phyloP scores from a whole-genome alignment of 169 alveolate genomes.

The Miamiensis avidus region DNA sequence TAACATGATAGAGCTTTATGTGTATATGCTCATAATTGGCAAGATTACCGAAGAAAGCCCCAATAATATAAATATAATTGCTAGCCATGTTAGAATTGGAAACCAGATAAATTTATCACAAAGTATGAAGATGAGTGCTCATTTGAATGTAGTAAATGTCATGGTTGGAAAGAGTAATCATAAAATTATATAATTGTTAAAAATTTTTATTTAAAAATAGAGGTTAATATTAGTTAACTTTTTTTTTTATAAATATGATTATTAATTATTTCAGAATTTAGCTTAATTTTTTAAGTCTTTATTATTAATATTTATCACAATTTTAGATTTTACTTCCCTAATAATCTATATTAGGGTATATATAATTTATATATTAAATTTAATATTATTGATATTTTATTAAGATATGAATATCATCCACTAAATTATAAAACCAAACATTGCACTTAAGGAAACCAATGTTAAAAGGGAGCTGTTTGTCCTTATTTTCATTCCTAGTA shows the following conservation, averaged over 20 bases:
- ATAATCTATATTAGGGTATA: too few species aligned
- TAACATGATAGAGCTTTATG: slow-evolving; percentile 68
- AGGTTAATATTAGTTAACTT: background rate
- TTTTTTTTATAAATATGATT: too few species aligned
- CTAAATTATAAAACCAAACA: slow-evolving; percentile 58
- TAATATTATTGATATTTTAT: too few species aligned
- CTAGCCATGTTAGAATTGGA: slow-evolving; percentile 64
- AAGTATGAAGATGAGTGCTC: slow-evolving; percentile 61
- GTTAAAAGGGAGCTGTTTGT: background rate
- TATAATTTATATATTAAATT: too few species aligned
- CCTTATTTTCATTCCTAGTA: background rate
- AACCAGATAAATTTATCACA: slow-evolving; percentile 48
- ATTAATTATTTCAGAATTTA: too few species aligned
- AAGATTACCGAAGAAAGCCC: slow-evolving; percentile 78
- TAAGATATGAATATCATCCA: slow-evolving; percentile 66
- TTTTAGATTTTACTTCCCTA: too few species aligned
- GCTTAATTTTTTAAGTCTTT: too few species aligned
- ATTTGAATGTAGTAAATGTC: slow-evolving; percentile 53
- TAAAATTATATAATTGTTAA: too few species aligned
- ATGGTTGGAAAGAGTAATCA: slow-evolving; percentile 79
- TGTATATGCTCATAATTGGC: slow-evolving; percentile 78
- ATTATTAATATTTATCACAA: too few species aligned
- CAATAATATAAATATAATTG: slow-evolving; percentile 52
- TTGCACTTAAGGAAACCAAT: slow-evolving; percentile 29
- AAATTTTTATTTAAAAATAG: too few species aligned